Conservation (phyloP, 2,329 filamentous ascomycete genomes). For the Venturia effusa region DNA sequence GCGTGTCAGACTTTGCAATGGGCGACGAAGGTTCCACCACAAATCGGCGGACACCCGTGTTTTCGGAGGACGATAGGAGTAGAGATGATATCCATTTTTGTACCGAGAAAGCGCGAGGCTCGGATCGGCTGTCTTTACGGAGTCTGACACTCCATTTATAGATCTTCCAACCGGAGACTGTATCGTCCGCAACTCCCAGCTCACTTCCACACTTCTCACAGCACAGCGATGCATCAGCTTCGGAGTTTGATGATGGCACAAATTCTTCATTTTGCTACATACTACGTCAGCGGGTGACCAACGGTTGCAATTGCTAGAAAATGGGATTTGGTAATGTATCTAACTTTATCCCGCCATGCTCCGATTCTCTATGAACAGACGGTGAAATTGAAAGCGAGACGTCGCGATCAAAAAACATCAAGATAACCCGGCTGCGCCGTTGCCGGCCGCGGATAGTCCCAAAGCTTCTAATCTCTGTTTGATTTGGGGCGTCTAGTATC, state of each 20-base stretch:
- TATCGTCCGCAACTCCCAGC: conserved; percentile 31
- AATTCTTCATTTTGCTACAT: not conserved
- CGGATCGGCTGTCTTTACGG: conserved; percentile 11
- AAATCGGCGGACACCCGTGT: conserved; percentile 45
- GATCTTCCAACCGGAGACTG: conserved; percentile 36
- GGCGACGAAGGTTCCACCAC: conserved; percentile 42
- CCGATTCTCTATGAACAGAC: conserved; percentile 4
- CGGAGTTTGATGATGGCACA: not conserved
- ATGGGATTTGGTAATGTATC: conserved; percentile 1
- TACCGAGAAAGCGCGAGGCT: conserved; percentile 14
- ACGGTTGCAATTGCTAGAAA: not conserved
- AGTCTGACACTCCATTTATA: conserved; percentile 37
- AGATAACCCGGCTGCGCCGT: not conserved
- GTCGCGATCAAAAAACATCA: not conserved
- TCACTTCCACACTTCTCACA: conserved; percentile 29
- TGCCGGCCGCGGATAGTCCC: conserved; percentile 2
- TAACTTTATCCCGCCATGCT: conserved; percentile 5
- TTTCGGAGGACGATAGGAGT: conserved; percentile 45
- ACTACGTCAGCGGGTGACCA: conserved; percentile 1
- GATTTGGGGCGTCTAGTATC: conserved; percentile 49
- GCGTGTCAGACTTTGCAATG: not conserved
- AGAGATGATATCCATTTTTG: conserved; percentile 43
- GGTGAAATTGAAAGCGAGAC: conserved; percentile 7
- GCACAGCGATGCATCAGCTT: not conserved
- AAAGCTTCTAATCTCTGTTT: conserved; percentile 1